Conservation (phyloP, 2,329 filamentous ascomycete genomes). For the Xylariomycetidae sp. region DNA sequence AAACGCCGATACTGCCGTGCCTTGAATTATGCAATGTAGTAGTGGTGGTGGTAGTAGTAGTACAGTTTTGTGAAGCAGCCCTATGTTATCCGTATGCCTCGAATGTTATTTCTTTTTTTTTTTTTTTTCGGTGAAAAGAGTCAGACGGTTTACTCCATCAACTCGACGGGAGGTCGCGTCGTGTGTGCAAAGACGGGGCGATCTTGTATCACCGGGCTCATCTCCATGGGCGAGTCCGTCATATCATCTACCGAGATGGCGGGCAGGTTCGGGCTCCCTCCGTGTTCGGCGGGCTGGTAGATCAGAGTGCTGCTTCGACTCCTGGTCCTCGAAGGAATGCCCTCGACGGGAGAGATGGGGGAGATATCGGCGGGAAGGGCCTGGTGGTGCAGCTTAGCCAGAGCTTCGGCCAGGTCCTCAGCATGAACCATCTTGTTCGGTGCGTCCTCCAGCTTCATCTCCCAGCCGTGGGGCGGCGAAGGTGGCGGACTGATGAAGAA, state of each 20-base stretch:
- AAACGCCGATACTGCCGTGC: no score
- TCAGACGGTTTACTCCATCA: conserved; percentile 44
- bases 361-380: conserved; percentile 30
- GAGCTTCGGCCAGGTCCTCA: conserved; percentile 62
- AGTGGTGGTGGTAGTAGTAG: no score
- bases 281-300: conserved; percentile 56
- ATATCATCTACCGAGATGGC: conserved; percentile 65
- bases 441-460: conserved; percentile 62
- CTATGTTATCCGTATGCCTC: no score
- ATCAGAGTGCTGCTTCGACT: conserved; percentile 63
- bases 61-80: no score
- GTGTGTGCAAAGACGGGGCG: conserved; percentile 57
- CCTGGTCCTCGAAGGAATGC: conserved; percentile 31
- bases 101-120: no score
- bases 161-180: conserved; percentile 58
- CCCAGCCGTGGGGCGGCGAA: conserved; percentile 64
- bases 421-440: conserved; percentile 67
- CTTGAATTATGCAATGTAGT: no score
- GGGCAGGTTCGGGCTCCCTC: conserved; percentile 52
- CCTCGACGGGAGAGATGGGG: conserved; percentile 36
- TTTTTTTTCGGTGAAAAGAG: no score
- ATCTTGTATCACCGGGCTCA: conserved; percentile 28
- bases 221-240: conserved; percentile 49
- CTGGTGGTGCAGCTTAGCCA: conserved; percentile 57
- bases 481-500: conserved; percentile 71